phyloP scores from a whole-genome alignment of 2,329 filamentous ascomycete genomes.

The Raffaelea ambrosiae region DNA sequence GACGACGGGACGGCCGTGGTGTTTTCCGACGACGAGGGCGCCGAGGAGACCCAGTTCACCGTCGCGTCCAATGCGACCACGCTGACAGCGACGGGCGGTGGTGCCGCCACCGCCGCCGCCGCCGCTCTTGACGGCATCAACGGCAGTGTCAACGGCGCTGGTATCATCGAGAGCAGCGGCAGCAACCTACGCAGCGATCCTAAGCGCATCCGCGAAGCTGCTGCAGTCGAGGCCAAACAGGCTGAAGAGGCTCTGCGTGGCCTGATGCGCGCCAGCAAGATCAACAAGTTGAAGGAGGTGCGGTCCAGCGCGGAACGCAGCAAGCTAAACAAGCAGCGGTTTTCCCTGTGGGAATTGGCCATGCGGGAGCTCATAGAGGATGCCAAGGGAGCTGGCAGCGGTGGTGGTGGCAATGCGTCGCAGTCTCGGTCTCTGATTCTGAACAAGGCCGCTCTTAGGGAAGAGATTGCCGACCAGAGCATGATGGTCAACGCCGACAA shows the following conservation, averaged over 20 bases:
- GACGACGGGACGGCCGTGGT: slow-evolving; percentile 19
- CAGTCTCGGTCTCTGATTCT: slow-evolving; percentile 8
- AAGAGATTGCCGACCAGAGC: slow-evolving; percentile 52
- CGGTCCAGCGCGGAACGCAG: slow-evolving; percentile 47
- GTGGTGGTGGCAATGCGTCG: background rate
- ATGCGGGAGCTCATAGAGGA: slow-evolving; percentile 48
- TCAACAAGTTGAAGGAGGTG: slow-evolving; percentile 56
- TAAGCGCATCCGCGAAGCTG: slow-evolving; percentile 51
- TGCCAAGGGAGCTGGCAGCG: slow-evolving; percentile 1
- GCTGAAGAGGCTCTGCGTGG: slow-evolving; percentile 53
- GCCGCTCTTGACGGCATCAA: slow-evolving; percentile 6
- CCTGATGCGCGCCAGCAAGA: slow-evolving; percentile 53
- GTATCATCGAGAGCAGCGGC: slow-evolving; percentile 10
- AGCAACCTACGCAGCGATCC: slow-evolving; percentile 34
- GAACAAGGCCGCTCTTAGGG: slow-evolving; percentile 17
- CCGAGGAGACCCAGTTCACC: background rate
- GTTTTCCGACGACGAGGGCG: slow-evolving; percentile 6
- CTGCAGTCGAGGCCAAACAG: slow-evolving; percentile 50
- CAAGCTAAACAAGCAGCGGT: slow-evolving; percentile 42
- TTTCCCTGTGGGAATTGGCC: slow-evolving; percentile 51
- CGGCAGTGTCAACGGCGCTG: slow-evolving; percentile 17
- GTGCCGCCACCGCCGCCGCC: background rate
- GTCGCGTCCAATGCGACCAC: no score
- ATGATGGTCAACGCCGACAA: slow-evolving; percentile 55
- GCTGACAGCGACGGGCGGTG: slow-evolving; percentile 1